Base-by-base conservation (phyloP, 495 filamentous ascomycete species). In the Trichoderma asperelloides region DNA sequence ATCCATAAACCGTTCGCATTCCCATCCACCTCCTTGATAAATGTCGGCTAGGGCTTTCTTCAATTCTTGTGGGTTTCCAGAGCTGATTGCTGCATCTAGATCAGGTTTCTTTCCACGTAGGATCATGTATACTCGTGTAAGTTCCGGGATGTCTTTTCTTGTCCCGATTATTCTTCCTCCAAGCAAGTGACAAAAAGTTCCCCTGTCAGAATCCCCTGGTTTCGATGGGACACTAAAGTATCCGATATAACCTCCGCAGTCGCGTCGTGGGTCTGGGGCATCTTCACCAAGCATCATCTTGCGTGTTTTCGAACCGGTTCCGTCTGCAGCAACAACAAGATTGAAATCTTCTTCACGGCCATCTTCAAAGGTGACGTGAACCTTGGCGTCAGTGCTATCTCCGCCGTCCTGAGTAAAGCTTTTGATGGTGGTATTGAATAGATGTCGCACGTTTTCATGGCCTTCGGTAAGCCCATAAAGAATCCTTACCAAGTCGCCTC, bases 401-500 rank as follows among this genome's bases (percentile, higher is more conserved):
- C 39, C 68, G 23, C 68, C 73, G 15, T 67, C 70, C 40, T 73
- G 67, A 30, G 71, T 70, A 39, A 71, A 71, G 66, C 45, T 69
- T 33, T 69, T 69, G 40, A 80, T 69, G 18, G 70, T 65, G 51
- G 64, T 72, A 23, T 77, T 78, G 68, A 85, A 86, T 12, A 81
- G 49, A 55, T 84, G 82, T 23, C 73, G 69, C 66, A 84, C 74
- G 16, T 74, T 74, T 21, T 75, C 41, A 63, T 77, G 47, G 23
- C 76, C 68, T 16, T 60, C 55, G 12, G 78, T 83, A 37, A 75
- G 66, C 27, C 82, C 75, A 67, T 80, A 79, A 2, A 85, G 66
- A 25, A 87, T 78, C 21, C 73, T 45, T 11, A 75, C 77, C 30
- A 88, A 66, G 66, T 85, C 79, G 2, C 82, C 84, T 4, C 86